Evolutionary conservation across 352 stramenopile genomes (phyloP), one percentile per base, ranked within the genome.

Genomic region (Globisporangium parvum): DNA sequence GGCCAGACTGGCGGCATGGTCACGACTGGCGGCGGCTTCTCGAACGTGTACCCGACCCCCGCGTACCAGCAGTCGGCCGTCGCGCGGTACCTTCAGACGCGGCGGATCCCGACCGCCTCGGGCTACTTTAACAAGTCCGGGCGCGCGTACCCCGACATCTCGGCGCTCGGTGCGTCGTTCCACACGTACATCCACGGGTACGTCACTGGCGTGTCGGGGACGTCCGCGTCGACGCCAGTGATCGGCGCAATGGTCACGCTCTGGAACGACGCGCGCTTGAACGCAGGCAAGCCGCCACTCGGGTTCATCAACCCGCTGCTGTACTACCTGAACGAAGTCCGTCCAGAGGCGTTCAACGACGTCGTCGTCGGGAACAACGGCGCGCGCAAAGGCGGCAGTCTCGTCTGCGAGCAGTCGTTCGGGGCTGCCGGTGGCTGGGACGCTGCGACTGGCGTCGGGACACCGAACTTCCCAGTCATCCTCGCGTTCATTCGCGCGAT

Each of bases 1-100:
- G 71, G 71, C 8, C 67, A 88, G 26, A 66, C 76, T 9, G 80
- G 83, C 1, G 81, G 75, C 24, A 71, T 87, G 50, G 93, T 97
- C 60, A 96, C 87, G 0, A 74, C 65, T 11, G 88, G 88, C 24
- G 88, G 89, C n/a, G 91, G 90, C 4, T 97, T 97, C 62, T 96
- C 84, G 5, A 92, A 85, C 46, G 62, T 86, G 5, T 96, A 94
- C 58, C 10, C 65, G 1, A 75, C 76, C 15, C 88, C 87, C 17
- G 67, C 67, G 24, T 97, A 94, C 53, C 87, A 97, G 53, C 63
- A 69, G n/a, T 58, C 51, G 35, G 76, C 66, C 0, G 86, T 97
- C 2, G 42, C 66, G 0, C 65, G 55, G 24, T 97, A 96, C 53
- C 68, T 96, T 39, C 50, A 63, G 39, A 74, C 54, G 23, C 60